Evolutionary conservation across 257 asterid genomes (phyloP), one percentile per base, ranked within the genome.

Genomic region (Asclepias syriaca): DNA sequence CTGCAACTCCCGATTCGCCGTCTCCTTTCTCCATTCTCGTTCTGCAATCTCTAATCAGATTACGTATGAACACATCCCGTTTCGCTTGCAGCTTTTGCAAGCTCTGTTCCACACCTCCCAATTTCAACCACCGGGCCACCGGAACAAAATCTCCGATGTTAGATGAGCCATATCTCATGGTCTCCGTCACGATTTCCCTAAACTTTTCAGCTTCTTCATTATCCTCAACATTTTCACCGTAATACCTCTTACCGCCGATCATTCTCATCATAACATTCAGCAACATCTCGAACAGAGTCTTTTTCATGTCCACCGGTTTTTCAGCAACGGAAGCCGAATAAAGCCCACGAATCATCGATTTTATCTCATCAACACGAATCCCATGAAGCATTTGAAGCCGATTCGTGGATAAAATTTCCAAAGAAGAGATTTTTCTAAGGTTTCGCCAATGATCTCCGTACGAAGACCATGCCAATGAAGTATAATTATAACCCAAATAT

Each of bases 401-500:
- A 71, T 85, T 85, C 0, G 85, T 46, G 5, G 97, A 90, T 5
- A 90, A 32, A 15, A 90, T 75, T 77, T 90, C 95, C 56, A 82
- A 55, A 0, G 86, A 75, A 1, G 91, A 72, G 5, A 88, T 82
- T 53, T 75, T 87, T 0, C 95, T 84, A 0, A 88, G 79, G 71
- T 86, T 90, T 12, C 91, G 76, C 95, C 95, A 90, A 68, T 84
- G 92, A 50, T 84, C 88, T 12, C 91, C 88, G 68, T 88, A 88
- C 3, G 93, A 69, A 1, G 85, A 10, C 88, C 89, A 85, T 8
- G 70, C 85, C 6, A 90, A 6, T 18, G 91, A 79, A 0, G 91
- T 90, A 75, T 79, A 84, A 53, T 84, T 80, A 73, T 72, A 78
- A n/a, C 95, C 95, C 0, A 87, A 4, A 34, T 90, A 66, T 53